Percentiles rank a stretch among this genome's conserved stretches.
Evolutionary conservation across 1,284 basidiomycete species (phyloP).

Genomic region (Chalciporus sp.): DNA sequence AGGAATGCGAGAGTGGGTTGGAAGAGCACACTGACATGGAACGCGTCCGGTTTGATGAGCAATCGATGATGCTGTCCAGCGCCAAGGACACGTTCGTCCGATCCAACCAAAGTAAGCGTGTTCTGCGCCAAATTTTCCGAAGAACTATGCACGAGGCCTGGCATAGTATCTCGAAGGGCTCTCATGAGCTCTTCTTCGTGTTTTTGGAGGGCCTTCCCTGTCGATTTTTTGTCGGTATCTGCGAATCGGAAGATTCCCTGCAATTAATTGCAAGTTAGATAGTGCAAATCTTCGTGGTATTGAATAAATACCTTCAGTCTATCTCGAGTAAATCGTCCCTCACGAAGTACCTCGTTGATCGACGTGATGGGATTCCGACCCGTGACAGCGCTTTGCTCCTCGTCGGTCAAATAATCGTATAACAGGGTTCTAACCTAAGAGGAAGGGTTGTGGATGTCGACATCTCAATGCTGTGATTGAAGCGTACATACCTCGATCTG

Average conservation of each 20-base stretch:
- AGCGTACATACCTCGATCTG: slow-evolving; percentile 76
- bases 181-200: slow-evolving; percentile 88
- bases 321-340: slow-evolving; percentile 77
- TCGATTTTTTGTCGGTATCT: slow-evolving; percentile 80
- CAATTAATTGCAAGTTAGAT: slow-evolving; percentile 9
- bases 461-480: neutral
- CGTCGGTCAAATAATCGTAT: slow-evolving; percentile 90
- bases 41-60: slow-evolving; percentile 89
- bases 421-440: slow-evolving; percentile 81
- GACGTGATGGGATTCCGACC: slow-evolving; percentile 88
- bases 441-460: slow-evolving; percentile 5
- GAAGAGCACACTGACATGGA: slow-evolving; percentile 93
- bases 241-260: slow-evolving; percentile 89
- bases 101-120: slow-evolving; percentile 58
- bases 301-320: slow-evolving; percentile 64
- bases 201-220: slow-evolving; percentile 67
- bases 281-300: neutral
- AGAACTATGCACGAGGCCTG: slow-evolving; percentile 83
- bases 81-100: slow-evolving; percentile 73
- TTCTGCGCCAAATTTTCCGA: slow-evolving; percentile 64
- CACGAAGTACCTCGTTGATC: slow-evolving; percentile 93
- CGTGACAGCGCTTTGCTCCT: slow-evolving; percentile 75
- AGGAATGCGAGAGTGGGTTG: slow-evolving; percentile 91
- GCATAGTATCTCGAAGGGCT: slow-evolving; percentile 88
- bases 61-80: slow-evolving; percentile 81